These are phyloP conservation scores for Paecilomyces dactylethromorphus DNA, from an alignment of 2,329 filamentous ascomycete species.

Conservation along the genomic window DNA sequence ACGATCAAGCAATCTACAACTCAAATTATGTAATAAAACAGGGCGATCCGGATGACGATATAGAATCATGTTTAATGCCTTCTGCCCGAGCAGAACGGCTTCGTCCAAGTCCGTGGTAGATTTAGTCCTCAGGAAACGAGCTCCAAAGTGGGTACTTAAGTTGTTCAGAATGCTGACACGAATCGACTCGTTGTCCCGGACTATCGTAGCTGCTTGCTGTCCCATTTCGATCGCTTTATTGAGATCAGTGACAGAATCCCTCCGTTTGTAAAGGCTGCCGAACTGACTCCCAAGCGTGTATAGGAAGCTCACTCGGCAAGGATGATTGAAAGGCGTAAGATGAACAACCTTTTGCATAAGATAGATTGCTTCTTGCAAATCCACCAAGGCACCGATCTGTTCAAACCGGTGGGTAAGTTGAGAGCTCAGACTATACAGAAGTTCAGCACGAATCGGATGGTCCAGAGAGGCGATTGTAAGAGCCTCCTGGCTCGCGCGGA, in stretches of 20 bases:
- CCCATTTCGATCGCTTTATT: neutral
- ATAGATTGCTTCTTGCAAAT: neutral
- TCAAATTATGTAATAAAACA: neutral
- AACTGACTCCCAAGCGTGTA: neutral
- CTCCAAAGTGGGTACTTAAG: neutral
- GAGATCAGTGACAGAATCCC: neutral
- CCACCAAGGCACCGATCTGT: neutral
- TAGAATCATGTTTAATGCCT: neutral
- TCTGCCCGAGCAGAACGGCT: neutral
- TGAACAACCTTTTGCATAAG: neutral
- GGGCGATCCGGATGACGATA: neutral
- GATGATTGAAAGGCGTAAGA: neutral
- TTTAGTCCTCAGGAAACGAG: neutral
- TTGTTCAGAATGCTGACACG: neutral
- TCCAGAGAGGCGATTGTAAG: neutral
- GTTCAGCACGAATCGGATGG: neutral
- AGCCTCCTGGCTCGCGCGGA: neutral
- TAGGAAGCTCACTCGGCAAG: neutral
- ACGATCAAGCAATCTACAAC: neutral
- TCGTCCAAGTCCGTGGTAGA: neutral
- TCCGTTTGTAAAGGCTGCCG: neutral
- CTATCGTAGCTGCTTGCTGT: neutral
- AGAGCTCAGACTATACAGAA: neutral
- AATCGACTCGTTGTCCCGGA: neutral
- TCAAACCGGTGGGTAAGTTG: neutral